phyloP scores from a whole-genome alignment of 2,329 filamentous ascomycete species.

The Teratosphaeriaceae sp. region DNA sequence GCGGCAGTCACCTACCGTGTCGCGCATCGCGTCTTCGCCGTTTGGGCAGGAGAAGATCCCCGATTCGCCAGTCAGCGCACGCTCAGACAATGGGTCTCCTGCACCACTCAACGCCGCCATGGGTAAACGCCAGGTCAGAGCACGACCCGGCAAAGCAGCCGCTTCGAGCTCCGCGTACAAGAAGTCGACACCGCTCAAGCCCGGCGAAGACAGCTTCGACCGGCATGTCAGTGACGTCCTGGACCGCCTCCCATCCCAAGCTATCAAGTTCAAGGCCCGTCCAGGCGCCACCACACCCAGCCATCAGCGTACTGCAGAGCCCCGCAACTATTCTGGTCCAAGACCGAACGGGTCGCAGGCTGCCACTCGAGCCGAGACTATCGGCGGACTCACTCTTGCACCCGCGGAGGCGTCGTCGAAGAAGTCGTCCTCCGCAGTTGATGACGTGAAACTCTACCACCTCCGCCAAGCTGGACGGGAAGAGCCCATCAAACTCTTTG shows the following conservation, averaged over 20 bases:
- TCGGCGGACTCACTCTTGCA: conserved; percentile 21
- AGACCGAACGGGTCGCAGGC: conserved; percentile 16
- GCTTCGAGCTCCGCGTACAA: background rate
- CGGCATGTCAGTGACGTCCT: conserved; percentile 31
- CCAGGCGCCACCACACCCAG: conserved; percentile 35
- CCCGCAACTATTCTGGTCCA: conserved; percentile 13
- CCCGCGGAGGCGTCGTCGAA: conserved; percentile 31
- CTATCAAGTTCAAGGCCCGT: conserved; percentile 64
- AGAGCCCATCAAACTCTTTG: conserved; percentile 88
- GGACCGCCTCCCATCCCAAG: conserved; percentile 50
- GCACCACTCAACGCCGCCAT: conserved; percentile 40
- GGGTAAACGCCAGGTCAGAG: conserved; percentile 31
- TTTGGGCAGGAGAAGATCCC: conserved; percentile 4
- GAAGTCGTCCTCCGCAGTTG: conserved; percentile 16
- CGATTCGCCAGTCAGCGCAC: conserved; percentile 5
- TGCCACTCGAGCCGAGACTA: too few relatives aligned
- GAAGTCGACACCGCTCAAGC: conserved; percentile 2
- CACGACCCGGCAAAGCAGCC: background rate
- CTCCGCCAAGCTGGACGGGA: conserved; percentile 77
- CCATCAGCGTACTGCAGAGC: conserved; percentile 13
- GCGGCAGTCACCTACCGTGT: background rate
- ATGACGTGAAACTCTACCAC: conserved; percentile 86
- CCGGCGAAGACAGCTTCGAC: conserved; percentile 50
- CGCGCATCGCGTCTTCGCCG: background rate
- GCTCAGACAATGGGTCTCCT: conserved; percentile 1